These are phyloP conservation scores for Rhizopus stolonifer DNA, from an alignment of 371 early-diverging fungal species.

Conservation along the genomic window DNA sequence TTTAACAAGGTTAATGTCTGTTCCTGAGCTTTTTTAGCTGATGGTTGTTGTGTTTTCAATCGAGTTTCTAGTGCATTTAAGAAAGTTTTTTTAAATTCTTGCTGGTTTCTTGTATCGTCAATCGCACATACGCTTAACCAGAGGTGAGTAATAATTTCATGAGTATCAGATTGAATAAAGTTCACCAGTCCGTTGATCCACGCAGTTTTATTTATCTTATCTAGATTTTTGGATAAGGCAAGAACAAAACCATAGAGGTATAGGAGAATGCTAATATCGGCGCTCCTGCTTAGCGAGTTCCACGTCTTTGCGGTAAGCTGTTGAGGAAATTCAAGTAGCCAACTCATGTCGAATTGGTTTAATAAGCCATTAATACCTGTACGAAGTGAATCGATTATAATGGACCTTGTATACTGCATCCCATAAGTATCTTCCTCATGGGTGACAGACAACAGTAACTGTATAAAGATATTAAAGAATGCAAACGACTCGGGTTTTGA, in stretches of 20 bases:
- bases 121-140: slow-evolving; percentile 29
- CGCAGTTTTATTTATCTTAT: not conserved
- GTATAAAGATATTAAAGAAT: slow-evolving; percentile 40
- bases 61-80: slow-evolving; percentile 2
- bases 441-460: slow-evolving; percentile 28
- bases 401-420: slow-evolving; percentile 22
- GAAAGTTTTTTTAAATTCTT: not conserved
- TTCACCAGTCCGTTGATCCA: slow-evolving; percentile 22
- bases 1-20: slow-evolving; percentile 17
- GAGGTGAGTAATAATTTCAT: slow-evolving; percentile 24
- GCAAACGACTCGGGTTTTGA: slow-evolving; percentile 21
- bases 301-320: slow-evolving; percentile 28
- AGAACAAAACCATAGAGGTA: slow-evolving; percentile 39
- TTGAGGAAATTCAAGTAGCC: slow-evolving; percentile 29
- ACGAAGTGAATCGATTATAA: slow-evolving; percentile 31
- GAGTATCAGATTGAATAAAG: slow-evolving; percentile 25
- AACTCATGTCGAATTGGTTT: slow-evolving; percentile 22
- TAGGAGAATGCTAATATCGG: slow-evolving; percentile 28
- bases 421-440: slow-evolving; percentile 26
- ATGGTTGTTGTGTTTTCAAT: not conserved
- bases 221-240: slow-evolving; percentile 19
- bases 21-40: not conserved
- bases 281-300: slow-evolving; percentile 16
- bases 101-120: slow-evolving; percentile 4
- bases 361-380: slow-evolving; percentile 33